Evolutionary conservation across 148 eudicot genomes (phyloP).

Genomic region (Oxyria digyna): DNA sequence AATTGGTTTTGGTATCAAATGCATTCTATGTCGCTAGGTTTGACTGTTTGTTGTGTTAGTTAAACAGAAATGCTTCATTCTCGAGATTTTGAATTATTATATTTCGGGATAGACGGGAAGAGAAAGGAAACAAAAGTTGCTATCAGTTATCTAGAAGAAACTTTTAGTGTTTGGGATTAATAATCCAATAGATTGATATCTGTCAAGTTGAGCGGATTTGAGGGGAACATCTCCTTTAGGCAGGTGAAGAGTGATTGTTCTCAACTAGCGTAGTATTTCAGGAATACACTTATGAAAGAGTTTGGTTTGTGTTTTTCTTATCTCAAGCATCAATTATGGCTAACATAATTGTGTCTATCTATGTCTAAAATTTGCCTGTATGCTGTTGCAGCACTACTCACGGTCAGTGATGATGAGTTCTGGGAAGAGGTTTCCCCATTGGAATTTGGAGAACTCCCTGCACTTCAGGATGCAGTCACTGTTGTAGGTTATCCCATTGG

Average conservation of each 20-base stretch:
- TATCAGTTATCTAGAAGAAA: neutral
- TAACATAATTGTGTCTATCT: too few relatives aligned
- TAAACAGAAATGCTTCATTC: neutral
- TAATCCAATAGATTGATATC: too few relatives aligned
- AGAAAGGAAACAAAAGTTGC: neutral
- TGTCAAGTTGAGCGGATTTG: too few relatives aligned
- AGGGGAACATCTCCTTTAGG: too few relatives aligned
- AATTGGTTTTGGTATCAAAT: neutral
- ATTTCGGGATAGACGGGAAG: neutral
- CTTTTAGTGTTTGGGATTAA: too few relatives aligned
- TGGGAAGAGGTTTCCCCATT: conserved; percentile 23
- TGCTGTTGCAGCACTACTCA: conserved; percentile 19
- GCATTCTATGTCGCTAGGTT: neutral
- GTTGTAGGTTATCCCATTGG: conserved; percentile 39
- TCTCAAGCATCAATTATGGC: too few relatives aligned
- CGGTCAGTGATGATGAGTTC: conserved; percentile 27
- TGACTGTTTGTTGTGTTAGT: neutral
- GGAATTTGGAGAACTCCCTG: conserved; percentile 27
- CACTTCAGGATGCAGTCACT: conserved; percentile 32
- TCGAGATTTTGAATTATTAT: too few relatives aligned
- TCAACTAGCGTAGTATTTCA: too few relatives aligned
- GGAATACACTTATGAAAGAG: too few relatives aligned
- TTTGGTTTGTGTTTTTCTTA: too few relatives aligned
- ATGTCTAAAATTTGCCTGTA: neutral
- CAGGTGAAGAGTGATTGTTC: too few relatives aligned